Conservation (phyloP, 2,329 filamentous ascomycete genomes). For the Simplicillium aogashimaense region DNA sequence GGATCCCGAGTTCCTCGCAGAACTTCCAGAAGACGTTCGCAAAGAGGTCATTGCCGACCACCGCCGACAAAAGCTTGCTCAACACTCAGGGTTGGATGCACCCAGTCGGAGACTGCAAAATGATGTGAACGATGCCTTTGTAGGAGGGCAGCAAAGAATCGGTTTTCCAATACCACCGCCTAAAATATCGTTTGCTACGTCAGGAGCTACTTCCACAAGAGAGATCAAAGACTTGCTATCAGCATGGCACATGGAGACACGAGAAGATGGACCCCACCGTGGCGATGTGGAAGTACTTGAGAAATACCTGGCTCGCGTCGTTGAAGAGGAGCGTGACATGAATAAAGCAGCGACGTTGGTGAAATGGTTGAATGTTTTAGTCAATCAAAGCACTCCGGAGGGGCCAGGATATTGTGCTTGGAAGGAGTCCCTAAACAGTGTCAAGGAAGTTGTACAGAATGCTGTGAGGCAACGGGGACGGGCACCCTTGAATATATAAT, state of each 20-base stretch:
- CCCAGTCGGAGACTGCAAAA: slow-evolving; percentile 16
- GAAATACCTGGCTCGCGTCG: slow-evolving; percentile 62
- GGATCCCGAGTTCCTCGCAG: slow-evolving; percentile 66
- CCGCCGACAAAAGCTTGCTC: slow-evolving; percentile 42
- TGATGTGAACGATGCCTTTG: slow-evolving; percentile 11
- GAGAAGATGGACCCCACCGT: slow-evolving; percentile 62
- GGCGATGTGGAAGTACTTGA: slow-evolving; percentile 69
- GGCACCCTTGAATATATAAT: slow-evolving; percentile 39
- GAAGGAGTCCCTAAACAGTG: slow-evolving; percentile 29
- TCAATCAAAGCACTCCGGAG: slow-evolving; percentile 32
- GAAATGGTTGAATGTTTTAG: slow-evolving; percentile 54
- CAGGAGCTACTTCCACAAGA: slow-evolving; percentile 27
- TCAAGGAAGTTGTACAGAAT: slow-evolving; percentile 41
- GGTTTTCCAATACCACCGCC: slow-evolving; percentile 35
- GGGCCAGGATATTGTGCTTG: slow-evolving; percentile 30
- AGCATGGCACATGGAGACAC: slow-evolving; percentile 68
- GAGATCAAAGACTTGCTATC: slow-evolving; percentile 67
- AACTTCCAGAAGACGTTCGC: slow-evolving; percentile 72
- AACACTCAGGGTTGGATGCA: slow-evolving; percentile 39
- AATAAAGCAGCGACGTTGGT: slow-evolving; percentile 62
- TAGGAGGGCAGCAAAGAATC: slow-evolving; percentile 30
- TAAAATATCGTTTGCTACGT: slow-evolving; percentile 35
- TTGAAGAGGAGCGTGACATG: slow-evolving; percentile 68
- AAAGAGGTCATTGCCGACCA: slow-evolving; percentile 71
- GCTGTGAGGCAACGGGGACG: slow-evolving; percentile 49